Evolutionary conservation across 2,329 filamentous ascomycete species (phyloP), one percentile per base, ranked within the genome.

Genomic region (Exophiala bonariae): DNA sequence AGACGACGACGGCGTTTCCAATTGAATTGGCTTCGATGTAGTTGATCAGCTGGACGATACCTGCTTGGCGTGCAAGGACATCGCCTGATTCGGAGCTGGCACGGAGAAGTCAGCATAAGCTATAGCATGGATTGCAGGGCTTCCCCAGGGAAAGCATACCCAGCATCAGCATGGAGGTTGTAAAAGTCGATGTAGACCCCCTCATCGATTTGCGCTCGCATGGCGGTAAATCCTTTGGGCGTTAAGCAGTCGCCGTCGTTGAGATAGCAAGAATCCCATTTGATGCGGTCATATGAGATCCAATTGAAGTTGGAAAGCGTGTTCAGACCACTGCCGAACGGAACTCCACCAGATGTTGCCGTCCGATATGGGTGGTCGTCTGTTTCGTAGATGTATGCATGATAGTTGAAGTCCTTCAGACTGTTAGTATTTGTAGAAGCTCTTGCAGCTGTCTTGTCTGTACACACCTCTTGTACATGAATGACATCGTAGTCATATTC

Each of bases 161-260:
- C 82, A 14, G 83, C 84, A 61, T 87, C 83, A 1, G 82, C 69
- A 61, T 87, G 83, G 5, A 86, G 59, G 61, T 87, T 86, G 69
- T 86, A 86, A 6, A 79, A 68, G 61, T 86, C 83, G 18, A 83
- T 64, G 50, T 77, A 83, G 6, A 80, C 73, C 13, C 75, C 75
- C 28, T 72, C 68, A 7, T 71, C 73, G 11, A 85, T 56, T 16
- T 71, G 65, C 32, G 77, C 64, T 10, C 81, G 76, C 81, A 86
- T 85, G 38, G 81, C 81, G 1, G 82, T 85, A 63, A 85, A 86
- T 11, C 83, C 83, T 64, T 87, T 87, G 17, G 82, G 83, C 1
- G 83, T 86, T 52, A 86, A 66, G 61, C 83, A 86, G 62, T 87
- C 83, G 1, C 63, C 58, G 0, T 73, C 74, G 0, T 77, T 79